Base-by-base conservation (phyloP, 331 rosid species). In the Malus hybrid region DNA sequence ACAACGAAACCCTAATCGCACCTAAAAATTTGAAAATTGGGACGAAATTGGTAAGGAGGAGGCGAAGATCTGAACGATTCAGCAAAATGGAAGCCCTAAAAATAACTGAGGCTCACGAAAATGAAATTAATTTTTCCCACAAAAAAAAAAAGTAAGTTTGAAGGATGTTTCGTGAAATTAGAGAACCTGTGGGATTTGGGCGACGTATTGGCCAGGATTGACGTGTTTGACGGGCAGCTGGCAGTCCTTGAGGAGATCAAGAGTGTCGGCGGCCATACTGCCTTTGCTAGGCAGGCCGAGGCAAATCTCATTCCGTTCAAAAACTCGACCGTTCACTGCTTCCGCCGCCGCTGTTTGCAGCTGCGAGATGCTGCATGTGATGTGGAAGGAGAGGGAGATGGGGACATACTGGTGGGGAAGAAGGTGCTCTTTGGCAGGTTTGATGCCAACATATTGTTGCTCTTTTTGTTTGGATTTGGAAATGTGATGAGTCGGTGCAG, bases 221-320 rank as follows among this genome's bases (percentile, higher is more conserved):
- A 83, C 92, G 75, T 89, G 96, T 80, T 91, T 91, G 73, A 93
- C 96, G 1, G 96, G 88, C 81, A 93, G 80, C 68, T 93, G 98
- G 80, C 98, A 93, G 66, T 93, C 88, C 93, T 87, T 91, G 70
- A 94, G 96, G 62, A 94, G 98, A 8, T 94, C 92, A 16, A 88
- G 92, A 6, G 98, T 88, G 56, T 94, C 96, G 10, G 89, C 12
- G 16, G 95, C 87, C 97, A 94, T 88, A 33, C 97, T 96, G 73
- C 98, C 98, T 83, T 94, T 94, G 79, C 97, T 91, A 5, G 98
- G 98, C 19, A 94, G 65, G 3, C 98, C 98, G 4, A 94, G 77
- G 48, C 98, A 96, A 80, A 88, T 90, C 91, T 81, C 89, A 3
- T 61, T 59, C 71, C 97, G 69, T 39, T 85, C 76, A 11, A 76